Conservation (phyloP, 2,329 filamentous ascomycete genomes). For the Fusarium dimerum region DNA sequence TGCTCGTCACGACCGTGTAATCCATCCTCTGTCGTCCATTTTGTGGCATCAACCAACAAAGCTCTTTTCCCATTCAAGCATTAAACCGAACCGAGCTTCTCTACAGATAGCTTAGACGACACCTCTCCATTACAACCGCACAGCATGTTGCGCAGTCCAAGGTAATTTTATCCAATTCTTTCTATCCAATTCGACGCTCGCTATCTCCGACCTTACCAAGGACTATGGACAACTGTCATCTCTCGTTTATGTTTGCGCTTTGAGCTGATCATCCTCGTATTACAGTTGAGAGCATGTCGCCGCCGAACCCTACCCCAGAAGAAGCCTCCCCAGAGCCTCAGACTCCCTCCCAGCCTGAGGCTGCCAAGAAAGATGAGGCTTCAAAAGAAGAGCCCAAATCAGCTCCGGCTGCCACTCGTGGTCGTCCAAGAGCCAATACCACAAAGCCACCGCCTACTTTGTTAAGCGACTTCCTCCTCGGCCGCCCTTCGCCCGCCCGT, state of each 20-base stretch:
- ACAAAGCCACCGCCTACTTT: conserved; percentile 47
- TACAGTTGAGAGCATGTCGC: conserved; percentile 29
- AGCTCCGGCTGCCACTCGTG: conserved; percentile 39
- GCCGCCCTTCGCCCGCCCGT: conserved; percentile 57
- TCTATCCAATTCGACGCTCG: not conserved
- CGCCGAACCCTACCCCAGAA: conserved; percentile 26
- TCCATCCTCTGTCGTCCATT: no score
- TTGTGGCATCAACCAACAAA: no score
- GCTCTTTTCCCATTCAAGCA: not conserved
- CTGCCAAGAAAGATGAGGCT: conserved; percentile 15
- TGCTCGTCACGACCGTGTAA: no score
- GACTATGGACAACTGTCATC: not conserved
- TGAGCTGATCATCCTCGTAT: conserved; percentile 16
- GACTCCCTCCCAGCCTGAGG: conserved; percentile 20
- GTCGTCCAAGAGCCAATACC: conserved; percentile 37
- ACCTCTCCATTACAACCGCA: conserved; percentile 17
- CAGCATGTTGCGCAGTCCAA: conserved; percentile 31
- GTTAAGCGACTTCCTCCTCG: conserved; percentile 58
- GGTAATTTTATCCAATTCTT: conserved; percentile 17
- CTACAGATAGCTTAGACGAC: not conserved
- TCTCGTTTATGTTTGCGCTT: conserved; percentile 1
- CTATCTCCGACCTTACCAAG: not conserved
- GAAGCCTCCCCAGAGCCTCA: conserved; percentile 26
- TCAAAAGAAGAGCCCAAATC: conserved; percentile 41
- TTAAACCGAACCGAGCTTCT: not conserved